A percentile compares a stretch with the other conserved stretches of the same genome.
Conservation (phyloP, 495 filamentous ascomycete species). For the Penicillium riverlandense region DNA sequence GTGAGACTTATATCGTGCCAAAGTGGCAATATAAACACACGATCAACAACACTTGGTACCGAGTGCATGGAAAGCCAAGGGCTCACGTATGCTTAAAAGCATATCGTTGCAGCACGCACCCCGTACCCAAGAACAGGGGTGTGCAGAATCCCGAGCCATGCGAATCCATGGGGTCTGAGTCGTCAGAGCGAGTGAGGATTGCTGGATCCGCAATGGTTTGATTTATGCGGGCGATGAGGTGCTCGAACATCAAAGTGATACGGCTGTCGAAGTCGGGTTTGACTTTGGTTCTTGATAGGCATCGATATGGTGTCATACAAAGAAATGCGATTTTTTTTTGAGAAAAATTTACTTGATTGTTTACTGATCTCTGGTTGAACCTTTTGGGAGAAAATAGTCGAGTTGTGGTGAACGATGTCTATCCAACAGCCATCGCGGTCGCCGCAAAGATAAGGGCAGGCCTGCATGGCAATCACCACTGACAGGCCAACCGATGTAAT, state of each 20-base stretch:
- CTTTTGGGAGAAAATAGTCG: no score
- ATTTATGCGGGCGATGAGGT: constrained; percentile 22
- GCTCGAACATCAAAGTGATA: constrained; percentile 4
- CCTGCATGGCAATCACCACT: neutral
- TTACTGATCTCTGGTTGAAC: no score
- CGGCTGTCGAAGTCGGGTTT: neutral
- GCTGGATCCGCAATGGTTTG: constrained; percentile 15
- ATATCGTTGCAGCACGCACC: neutral
- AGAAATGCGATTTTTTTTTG: no score
- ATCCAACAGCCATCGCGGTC: no score
- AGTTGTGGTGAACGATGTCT: no score
- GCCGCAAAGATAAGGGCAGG: no score
- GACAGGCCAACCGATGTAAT: neutral
- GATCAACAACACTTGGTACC: neutral
- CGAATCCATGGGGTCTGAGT: neutral
- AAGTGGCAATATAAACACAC: neutral
- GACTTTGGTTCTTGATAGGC: no score
- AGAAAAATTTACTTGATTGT: no score
- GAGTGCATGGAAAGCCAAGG: neutral
- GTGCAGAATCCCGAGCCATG: neutral
- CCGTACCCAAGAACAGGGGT: neutral
- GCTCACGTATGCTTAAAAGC: constrained; percentile 3
- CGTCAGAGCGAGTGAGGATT: constrained; percentile 1
- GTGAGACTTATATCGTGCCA: neutral
- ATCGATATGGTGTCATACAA: no score